Conservation (phyloP, 306 rosid species). For the Prunus mira region DNA sequence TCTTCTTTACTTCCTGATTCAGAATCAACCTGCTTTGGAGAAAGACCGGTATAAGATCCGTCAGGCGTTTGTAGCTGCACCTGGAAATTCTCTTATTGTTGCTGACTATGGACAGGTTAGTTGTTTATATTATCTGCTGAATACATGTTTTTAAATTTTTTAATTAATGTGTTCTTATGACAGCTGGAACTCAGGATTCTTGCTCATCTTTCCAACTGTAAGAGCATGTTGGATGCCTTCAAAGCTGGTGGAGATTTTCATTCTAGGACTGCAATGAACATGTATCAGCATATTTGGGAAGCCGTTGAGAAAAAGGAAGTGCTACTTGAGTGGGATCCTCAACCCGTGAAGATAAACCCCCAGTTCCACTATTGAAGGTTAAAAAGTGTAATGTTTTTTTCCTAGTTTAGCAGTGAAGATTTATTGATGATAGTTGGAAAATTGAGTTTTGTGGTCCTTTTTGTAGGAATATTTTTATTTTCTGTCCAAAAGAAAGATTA, state of each 20-base stretch:
- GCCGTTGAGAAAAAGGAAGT: conserved; percentile 70
- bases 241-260: conserved; percentile 98
- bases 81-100: conserved; percentile 88
- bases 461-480: background rate
- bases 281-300: conserved; percentile 89
- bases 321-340: conserved; percentile 95
- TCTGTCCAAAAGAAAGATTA: background rate
- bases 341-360: conserved; percentile 91
- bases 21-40: conserved; percentile 99
- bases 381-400: conserved; percentile 8
- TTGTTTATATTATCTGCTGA: conserved; percentile 21
- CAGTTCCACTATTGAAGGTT: conserved; percentile 91
- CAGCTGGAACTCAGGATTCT: conserved; percentile 98
- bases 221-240: conserved; percentile 95
- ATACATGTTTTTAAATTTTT: conserved; percentile 15
- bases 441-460: background rate
- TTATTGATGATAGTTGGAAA: background rate
- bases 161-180: conserved; percentile 34
- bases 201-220: conserved; percentile 90
- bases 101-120: conserved; percentile 97
- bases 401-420: background rate
- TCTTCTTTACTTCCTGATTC: conserved; percentile 20
- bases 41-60: conserved; percentile 97
- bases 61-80: conserved; percentile 88
- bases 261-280: conserved; percentile 97